Evolutionary conservation across 768 basidiomycete species (phyloP), one percentile per base, ranked within the genome.

Genomic region (Kwoniella sp.): DNA sequence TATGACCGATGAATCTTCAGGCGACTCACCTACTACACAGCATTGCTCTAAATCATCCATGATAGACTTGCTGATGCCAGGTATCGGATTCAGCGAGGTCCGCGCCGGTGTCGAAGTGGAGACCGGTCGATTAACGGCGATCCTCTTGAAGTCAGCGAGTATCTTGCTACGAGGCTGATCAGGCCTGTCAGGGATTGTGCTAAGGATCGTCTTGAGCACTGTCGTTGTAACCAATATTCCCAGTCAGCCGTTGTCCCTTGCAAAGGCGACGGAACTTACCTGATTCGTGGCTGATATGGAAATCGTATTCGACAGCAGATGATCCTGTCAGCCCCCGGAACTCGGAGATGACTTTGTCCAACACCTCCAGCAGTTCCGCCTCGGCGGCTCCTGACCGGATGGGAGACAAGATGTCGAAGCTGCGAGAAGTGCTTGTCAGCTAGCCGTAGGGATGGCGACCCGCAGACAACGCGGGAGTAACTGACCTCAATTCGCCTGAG

Each of bases 341-440:
- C 55, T 80, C 79, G 4, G 70, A 70, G 30, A 80, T 73, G 37
- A 79, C 66, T 55, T 79, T 78, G 60, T 80, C 79, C 2, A 73
- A 65, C 2, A 80, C 69, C 34, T 74, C 77, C 4, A 79, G 65
- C 55, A 79, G 38, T 51, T 77, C 76, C 13, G 77, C 79, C 55
- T 80, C 79, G 15, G 73, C 74, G 1, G 73, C 77, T 48, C 65
- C 63, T 8, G 73, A 74, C 20, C 76, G 71, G 5, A 77, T 62
- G 4, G 79, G 79, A 1, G 77, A 77, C 13, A 78, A 65, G 31
- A 80, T 75, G 53, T 80, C 79, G 45, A 76, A 79, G 51, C 73
- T 75, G 57, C n/a, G n/a, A 17, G 41, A 22, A 15, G 13, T 8
- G 3, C 20, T 9, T 17, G 15, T 38, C 20, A 34, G n/a, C 30